Evolutionary conservation across 1,284 basidiomycete genomes (phyloP).

Genomic region (Marasmius tenuissimus): DNA sequence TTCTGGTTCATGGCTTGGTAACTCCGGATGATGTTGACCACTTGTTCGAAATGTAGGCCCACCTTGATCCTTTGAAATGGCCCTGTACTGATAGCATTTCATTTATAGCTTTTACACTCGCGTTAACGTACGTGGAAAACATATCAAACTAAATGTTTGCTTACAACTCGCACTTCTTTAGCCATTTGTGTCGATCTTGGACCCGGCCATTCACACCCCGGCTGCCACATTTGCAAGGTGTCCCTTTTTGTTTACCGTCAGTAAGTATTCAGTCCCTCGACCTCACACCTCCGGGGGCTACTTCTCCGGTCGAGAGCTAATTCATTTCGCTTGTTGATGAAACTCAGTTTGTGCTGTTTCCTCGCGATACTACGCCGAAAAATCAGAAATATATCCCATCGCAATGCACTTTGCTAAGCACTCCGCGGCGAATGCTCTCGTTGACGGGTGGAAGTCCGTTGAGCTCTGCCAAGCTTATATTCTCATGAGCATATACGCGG

Average conservation of each 20-base stretch:
- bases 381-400: conserved; percentile 79
- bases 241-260: conserved; percentile 81
- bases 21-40: conserved; percentile 80
- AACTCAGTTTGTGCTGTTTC: conserved; percentile 72
- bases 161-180: conserved; percentile 25
- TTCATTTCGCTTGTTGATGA: not conserved
- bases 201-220: conserved; percentile 72
- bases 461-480: conserved; percentile 79
- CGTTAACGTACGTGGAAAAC: conserved; percentile 56
- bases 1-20: conserved; percentile 79
- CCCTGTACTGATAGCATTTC: not conserved
- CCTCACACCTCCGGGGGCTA: not conserved
- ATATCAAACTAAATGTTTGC: not conserved
- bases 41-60: conserved; percentile 77
- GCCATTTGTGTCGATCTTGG: conserved; percentile 75
- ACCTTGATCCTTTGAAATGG: conserved; percentile 19
- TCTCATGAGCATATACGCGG: conserved; percentile 75
- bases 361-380: conserved; percentile 71
- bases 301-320: conserved; percentile 9
- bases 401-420: conserved; percentile 87
- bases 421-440: conserved; percentile 74
- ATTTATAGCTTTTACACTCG: conserved; percentile 61
- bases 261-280: conserved; percentile 44
- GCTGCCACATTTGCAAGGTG: conserved; percentile 73
- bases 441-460: conserved; percentile 81